A percentile compares a stretch with the other conserved stretches of the same genome.
Evolutionary conservation across 768 basidiomycete species (phyloP).

Genomic region (Pisolithus albus): DNA sequence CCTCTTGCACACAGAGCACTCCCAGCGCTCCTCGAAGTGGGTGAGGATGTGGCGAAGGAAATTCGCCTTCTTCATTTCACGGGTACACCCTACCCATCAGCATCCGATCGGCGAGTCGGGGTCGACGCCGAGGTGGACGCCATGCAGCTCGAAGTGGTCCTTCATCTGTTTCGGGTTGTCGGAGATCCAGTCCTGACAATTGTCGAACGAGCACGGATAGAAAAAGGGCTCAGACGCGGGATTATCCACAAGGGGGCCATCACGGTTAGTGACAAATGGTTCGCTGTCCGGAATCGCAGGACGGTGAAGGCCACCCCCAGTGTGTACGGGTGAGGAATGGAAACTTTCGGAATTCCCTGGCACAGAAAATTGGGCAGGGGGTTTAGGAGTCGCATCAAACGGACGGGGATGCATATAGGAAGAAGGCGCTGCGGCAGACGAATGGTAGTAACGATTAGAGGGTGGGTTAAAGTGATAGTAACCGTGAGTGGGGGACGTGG

Average conservation of each 20-base stretch:
- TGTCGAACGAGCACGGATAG: slow-evolving; percentile 14
- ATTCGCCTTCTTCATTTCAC: not conserved
- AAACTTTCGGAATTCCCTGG: not conserved
- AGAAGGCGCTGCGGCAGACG: too few species aligned
- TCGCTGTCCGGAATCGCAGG: not conserved
- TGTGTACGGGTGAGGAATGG: not conserved
- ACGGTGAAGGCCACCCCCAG: not conserved
- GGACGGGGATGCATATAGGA: too few species aligned
- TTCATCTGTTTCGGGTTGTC: slow-evolving; percentile 9
- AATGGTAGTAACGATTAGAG: too few species aligned
- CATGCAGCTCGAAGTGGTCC: slow-evolving; percentile 10
- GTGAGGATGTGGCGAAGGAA: slow-evolving; percentile 13
- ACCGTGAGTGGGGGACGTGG: too few species aligned
- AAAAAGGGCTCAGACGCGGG: not conserved
- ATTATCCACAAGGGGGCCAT: slow-evolving; percentile 5
- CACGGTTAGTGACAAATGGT: slow-evolving; percentile 4
- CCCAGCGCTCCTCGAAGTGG: slow-evolving; percentile 13
- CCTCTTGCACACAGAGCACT: slow-evolving; percentile 12
- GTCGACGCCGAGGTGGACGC: slow-evolving; percentile 1
- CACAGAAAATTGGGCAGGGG: not conserved
- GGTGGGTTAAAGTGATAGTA: too few species aligned
- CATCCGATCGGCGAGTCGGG: not conserved
- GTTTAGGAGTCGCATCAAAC: too few species aligned
- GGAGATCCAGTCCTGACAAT: slow-evolving; percentile 16
- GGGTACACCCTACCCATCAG: slow-evolving; percentile 10